phyloP scores from a whole-genome alignment of 495 filamentous ascomycete genomes.

The Hypoxylon rickii region DNA sequence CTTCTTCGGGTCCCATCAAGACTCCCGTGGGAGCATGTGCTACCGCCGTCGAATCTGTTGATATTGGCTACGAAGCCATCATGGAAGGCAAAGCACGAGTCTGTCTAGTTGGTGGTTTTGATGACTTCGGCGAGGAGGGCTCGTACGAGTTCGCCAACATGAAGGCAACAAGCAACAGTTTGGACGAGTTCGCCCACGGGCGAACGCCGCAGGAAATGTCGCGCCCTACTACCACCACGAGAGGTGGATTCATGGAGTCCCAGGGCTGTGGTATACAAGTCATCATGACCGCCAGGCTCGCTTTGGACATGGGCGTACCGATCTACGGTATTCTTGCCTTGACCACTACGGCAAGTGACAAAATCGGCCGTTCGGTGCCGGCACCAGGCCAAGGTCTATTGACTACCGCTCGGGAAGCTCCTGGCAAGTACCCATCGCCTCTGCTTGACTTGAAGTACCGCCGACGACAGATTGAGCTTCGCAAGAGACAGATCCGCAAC shows the following conservation, averaged over 20 bases:
- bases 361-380: conserved; percentile 96
- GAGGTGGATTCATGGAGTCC: conserved; percentile 99
- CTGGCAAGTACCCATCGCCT: conserved; percentile 89
- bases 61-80: conserved; percentile 97
- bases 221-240: conserved; percentile 91
- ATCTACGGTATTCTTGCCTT: conserved; percentile 94
- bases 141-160: conserved; percentile 99
- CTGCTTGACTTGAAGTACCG: conserved; percentile 96
- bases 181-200: conserved; percentile 93
- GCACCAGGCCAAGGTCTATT: conserved; percentile 96
- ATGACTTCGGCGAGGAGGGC: conserved; percentile 99
- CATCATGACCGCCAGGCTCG: conserved; percentile 96
- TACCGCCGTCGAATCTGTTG: conserved; percentile 94
- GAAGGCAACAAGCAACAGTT: conserved; percentile 97
- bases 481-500: conserved; percentile 87
- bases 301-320: conserved; percentile 97
- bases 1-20: conserved; percentile 97
- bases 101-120: conserved; percentile 97
- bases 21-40: conserved; percentile 97
- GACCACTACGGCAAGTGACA: conserved; percentile 97
- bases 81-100: conserved; percentile 95
- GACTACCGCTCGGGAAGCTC: conserved; percentile 92
- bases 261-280: conserved; percentile 98
- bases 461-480: conserved; percentile 88
- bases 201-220: conserved; percentile 98